Evolutionary conservation across 2,329 filamentous ascomycete species (phyloP).

Genomic region (Ophiostoma perfectum): DNA sequence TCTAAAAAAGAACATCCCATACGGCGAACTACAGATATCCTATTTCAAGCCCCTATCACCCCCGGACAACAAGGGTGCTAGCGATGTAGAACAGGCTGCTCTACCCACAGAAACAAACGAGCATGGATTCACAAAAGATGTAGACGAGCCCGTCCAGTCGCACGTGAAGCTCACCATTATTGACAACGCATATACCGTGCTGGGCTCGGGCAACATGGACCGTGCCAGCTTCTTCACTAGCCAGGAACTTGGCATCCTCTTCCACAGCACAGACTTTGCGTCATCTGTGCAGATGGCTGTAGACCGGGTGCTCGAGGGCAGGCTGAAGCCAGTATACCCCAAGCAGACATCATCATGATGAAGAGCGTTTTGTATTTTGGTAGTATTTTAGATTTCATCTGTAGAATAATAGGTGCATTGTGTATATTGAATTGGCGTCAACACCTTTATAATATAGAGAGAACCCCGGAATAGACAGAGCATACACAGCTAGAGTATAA

Average conservation of each 20-base stretch:
- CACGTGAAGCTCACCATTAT: constrained; percentile 75
- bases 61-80: background rate
- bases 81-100: constrained; percentile 23
- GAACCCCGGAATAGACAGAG: no score
- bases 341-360: background rate
- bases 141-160: constrained; percentile 61
- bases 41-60: constrained; percentile 46
- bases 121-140: constrained; percentile 28
- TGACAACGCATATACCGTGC: constrained; percentile 60
- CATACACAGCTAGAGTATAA: no score
- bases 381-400: background rate
- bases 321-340: constrained; percentile 23
- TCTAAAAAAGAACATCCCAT: background rate
- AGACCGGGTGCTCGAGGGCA: constrained; percentile 33
- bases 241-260: constrained; percentile 69
- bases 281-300: constrained; percentile 32
- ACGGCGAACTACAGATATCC: constrained; percentile 51
- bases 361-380: background rate
- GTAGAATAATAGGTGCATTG: no score
- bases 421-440: no score
- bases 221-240: constrained; percentile 82
- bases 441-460: no score
- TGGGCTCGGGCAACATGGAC: constrained; percentile 81
- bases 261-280: constrained; percentile 39
- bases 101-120: background rate